Evolutionary conservation across 257 asterid species (phyloP).

Genomic region (Ligustrum vulgare): DNA sequence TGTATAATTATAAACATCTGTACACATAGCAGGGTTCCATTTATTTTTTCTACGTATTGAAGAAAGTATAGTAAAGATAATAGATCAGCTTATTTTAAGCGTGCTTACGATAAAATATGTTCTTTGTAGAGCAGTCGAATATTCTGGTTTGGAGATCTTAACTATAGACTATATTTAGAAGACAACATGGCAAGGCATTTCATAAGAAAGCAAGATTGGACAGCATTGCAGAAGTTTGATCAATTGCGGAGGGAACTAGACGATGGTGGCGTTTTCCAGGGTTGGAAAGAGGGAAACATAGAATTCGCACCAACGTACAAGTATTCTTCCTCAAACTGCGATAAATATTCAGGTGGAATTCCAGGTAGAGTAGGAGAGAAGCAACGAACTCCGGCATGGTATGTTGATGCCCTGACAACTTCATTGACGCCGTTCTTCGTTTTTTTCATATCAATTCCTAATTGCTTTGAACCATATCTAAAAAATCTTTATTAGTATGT

Average conservation of each 20-base stretch:
- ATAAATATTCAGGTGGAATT: slow-evolving; percentile 81
- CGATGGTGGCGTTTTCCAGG: slow-evolving; percentile 81
- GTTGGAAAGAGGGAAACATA: slow-evolving; percentile 89
- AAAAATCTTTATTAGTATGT: not conserved
- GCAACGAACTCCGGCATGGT: slow-evolving; percentile 99
- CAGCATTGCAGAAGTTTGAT: slow-evolving; percentile 68
- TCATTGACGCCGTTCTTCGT: slow-evolving; percentile 9
- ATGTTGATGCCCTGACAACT: slow-evolving; percentile 23
- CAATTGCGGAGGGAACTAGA: slow-evolving; percentile 77
- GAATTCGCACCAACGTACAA: slow-evolving; percentile 91
- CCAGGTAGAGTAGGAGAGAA: slow-evolving; percentile 79
- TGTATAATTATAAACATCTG: no score
- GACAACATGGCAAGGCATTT: slow-evolving; percentile 78
- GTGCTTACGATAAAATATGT: slow-evolving; percentile 19
- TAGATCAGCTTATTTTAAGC: not conserved
- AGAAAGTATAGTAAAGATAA: not conserved
- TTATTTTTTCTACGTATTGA: not conserved
- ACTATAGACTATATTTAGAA: slow-evolving; percentile 81
- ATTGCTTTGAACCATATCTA: not conserved
- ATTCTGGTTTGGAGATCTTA: slow-evolving; percentile 99
- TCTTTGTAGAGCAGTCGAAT: slow-evolving; percentile 70
- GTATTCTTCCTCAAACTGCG: slow-evolving; percentile 69
- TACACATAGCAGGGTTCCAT: no score
- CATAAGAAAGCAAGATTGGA: slow-evolving; percentile 69
- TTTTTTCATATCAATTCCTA: not conserved